Evolutionary conservation across 2,329 filamentous ascomycete species (phyloP), one percentile per base, ranked within the genome.

Genomic region (Fusarium tupiense): DNA sequence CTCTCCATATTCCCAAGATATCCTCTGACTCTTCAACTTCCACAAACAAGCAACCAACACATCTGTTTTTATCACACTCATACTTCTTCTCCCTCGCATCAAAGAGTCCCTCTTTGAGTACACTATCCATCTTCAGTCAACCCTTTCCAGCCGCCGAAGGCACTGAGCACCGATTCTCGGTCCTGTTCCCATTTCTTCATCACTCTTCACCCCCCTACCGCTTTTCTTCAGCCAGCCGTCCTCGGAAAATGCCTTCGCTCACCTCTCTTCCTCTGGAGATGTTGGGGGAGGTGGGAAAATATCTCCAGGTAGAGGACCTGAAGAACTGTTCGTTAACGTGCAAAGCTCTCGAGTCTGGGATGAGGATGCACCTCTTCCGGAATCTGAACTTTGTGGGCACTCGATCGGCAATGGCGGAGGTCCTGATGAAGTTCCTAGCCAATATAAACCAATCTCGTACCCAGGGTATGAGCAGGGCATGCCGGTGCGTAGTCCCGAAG

Each of bases 291-390:
- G 8, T 53, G 5, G 50, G 33, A 3, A 4, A 14, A 1, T 7
- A 54, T 19, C 24, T 54, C 9, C 3, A 6, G 5, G 5, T 22
- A 1, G 9, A 22, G 3, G 33, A 54, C 6, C 24, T 38, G 2
- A 11, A 6, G 2, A 16, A 10, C 10, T 11, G 11, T 3, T 26
- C 50, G 0, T 35, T 38, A 0, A 11, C 9, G 0, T 54, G 33
- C 3, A 26, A 17, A 22, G 3, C 10, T 5, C 5, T 54, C 1
- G 19, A 38, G 8, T 2, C 5, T 5, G 20, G 5, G 3, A 2
- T 13, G 0, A 7, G 6, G 2, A 8, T 0, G 14, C 24, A 17
- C 3, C 6, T 38, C 0, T 54, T 54, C 2, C n/a, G 20, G 0
- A 9, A 6, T 0, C 29, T 54, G 10, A 1, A 5, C 0, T 40